These are phyloP conservation scores for Cytospora piceae DNA, from an alignment of 2,329 filamentous ascomycete species.

Conservation along the genomic window DNA sequence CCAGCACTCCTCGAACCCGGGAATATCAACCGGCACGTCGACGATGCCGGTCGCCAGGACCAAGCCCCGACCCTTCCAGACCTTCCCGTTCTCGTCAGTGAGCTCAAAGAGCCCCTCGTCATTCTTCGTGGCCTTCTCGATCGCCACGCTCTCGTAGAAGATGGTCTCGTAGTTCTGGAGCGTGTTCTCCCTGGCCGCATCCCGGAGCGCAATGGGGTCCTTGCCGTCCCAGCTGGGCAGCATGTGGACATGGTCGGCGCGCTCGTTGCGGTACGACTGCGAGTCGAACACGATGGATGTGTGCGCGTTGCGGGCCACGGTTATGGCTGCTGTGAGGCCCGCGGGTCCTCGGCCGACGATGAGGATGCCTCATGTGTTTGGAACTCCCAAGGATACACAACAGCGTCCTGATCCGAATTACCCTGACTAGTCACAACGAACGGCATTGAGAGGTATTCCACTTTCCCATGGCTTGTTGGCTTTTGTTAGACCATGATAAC, in stretches of 20 bases:
- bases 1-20: conserved; percentile 60
- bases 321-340: conserved; percentile 52
- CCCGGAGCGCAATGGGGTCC: conserved; percentile 41
- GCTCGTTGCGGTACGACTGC: conserved; percentile 53
- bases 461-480: too few relatives aligned
- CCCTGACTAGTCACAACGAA: too few relatives aligned
- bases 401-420: too few relatives aligned
- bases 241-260: conserved; percentile 53
- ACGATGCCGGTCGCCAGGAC: conserved; percentile 57
- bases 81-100: conserved; percentile 46
- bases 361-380: too few relatives aligned
- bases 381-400: too few relatives aligned
- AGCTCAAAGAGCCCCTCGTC: conserved; percentile 41
- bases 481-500: too few relatives aligned
- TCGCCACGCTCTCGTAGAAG: conserved; percentile 37
- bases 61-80: conserved; percentile 55
- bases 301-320: conserved; percentile 54
- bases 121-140: conserved; percentile 37
- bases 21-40: conserved; percentile 55
- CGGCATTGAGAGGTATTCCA: too few relatives aligned
- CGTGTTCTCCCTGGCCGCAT: conserved; percentile 41
- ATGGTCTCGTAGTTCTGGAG: conserved; percentile 41
- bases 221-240: conserved; percentile 45
- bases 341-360: conserved; percentile 58
- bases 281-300: conserved; percentile 54